Percentiles rank a stretch among this genome's conserved stretches.
phyloP scores from a whole-genome alignment of 441 rosid species.

The Erysimum cheiri region DNA sequence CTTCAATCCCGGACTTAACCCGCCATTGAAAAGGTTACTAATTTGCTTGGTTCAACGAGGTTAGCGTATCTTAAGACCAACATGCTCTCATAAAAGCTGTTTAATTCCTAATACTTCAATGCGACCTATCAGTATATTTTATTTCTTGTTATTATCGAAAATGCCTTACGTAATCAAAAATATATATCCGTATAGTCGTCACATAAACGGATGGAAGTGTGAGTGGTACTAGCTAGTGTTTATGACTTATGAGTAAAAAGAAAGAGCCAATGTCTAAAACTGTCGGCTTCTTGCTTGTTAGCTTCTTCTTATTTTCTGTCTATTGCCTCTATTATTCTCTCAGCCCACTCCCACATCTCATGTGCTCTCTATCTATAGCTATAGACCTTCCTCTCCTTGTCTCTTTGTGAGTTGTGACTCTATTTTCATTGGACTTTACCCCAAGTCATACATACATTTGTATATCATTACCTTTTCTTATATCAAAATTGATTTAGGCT shows the following conservation, averaged over 20 bases:
- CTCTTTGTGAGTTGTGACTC: slow-evolving; percentile 20
- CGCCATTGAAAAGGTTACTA: slow-evolving; percentile 9
- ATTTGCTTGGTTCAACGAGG: slow-evolving; percentile 23
- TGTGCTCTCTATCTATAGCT: slow-evolving; percentile 31
- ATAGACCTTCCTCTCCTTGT: slow-evolving; percentile 28
- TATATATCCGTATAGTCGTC: not conserved
- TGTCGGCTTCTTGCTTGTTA: slow-evolving; percentile 31
- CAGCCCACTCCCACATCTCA: slow-evolving; percentile 34
- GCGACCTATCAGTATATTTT: not conserved
- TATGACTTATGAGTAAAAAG: not conserved
- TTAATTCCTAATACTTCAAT: not conserved
- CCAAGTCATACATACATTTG: not conserved
- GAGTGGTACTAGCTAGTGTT: slow-evolving; percentile 21
- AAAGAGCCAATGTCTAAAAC: slow-evolving; percentile 15
- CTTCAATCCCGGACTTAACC: slow-evolving; percentile 18
- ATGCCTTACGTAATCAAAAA: not conserved
- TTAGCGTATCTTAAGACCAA: slow-evolving; percentile 24
- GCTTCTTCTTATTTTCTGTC: slow-evolving; percentile 10
- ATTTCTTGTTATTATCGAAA: slow-evolving; percentile 8
- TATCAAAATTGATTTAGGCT: slow-evolving; percentile 6
- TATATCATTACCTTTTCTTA: not conserved
- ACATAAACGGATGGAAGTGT: slow-evolving; percentile 2
- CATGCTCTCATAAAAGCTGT: slow-evolving; percentile 26
- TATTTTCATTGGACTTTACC: slow-evolving; percentile 32
- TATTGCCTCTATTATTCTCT: slow-evolving; percentile 30